Percentiles rank a stretch among this genome's conserved stretches.
Evolutionary conservation across 2,329 filamentous ascomycete species (phyloP).

Genomic region (Uncinocarpus reesii): DNA sequence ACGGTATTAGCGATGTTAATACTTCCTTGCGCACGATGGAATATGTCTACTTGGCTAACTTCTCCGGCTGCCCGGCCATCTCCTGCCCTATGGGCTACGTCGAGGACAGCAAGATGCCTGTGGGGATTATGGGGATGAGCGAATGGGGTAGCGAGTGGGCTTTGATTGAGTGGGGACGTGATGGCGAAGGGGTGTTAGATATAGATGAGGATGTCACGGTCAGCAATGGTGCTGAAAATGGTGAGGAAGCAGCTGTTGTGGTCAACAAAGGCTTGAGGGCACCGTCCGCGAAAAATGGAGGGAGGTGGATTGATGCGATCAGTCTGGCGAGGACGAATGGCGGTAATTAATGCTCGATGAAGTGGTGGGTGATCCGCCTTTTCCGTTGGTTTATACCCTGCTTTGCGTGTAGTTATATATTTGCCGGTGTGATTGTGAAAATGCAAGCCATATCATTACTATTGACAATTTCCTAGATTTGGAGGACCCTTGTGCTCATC

Average conservation of each 20-base stretch:
- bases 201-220: constrained; percentile 16
- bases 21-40: constrained; percentile 66
- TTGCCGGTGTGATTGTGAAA: too few species aligned
- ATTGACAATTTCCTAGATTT: too few species aligned
- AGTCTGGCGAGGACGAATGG: constrained; percentile 16
- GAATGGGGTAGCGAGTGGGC: constrained; percentile 47
- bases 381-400: not conserved
- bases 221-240: constrained; percentile 3
- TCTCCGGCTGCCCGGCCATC: constrained; percentile 66
- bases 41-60: constrained; percentile 78
- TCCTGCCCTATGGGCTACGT: constrained; percentile 65
- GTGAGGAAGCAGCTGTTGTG: constrained; percentile 7
- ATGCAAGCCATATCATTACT: too few species aligned
- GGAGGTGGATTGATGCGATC: constrained; percentile 34
- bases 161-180: constrained; percentile 44
- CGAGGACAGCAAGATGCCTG: constrained; percentile 36
- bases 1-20: constrained; percentile 65
- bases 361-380: not conserved
- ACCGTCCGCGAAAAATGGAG: constrained; percentile 22
- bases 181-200: constrained; percentile 42
- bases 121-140: constrained; percentile 46
- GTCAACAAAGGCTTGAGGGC: constrained; percentile 21
- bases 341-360: not conserved
- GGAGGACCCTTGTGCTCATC: too few species aligned
- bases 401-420: not conserved